A percentile compares a stretch with the other conserved stretches of the same genome.
Evolutionary conservation across 352 stramenopile genomes (phyloP).

Genomic region (Halophytophthora polymorphica): DNA sequence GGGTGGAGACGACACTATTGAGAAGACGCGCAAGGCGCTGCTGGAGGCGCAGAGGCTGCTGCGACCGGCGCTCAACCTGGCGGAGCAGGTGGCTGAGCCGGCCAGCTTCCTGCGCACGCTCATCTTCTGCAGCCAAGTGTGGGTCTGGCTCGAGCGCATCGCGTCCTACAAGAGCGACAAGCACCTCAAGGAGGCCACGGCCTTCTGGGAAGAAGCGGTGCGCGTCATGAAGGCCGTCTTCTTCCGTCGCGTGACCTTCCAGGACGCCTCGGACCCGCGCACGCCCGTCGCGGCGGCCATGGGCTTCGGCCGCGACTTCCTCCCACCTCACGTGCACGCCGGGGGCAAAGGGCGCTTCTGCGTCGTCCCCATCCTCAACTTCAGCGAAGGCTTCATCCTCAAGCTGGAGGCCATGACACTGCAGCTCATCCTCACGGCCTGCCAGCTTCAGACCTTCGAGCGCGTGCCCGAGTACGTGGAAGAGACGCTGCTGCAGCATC

Average conservation of each 20-base stretch:
- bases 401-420: constrained; percentile 66
- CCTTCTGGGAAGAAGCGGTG: constrained; percentile 80
- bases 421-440: constrained; percentile 65
- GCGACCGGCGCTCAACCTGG: constrained; percentile 54
- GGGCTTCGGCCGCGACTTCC: constrained; percentile 28
- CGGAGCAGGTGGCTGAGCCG: constrained; percentile 63
- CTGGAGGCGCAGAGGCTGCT: constrained; percentile 68
- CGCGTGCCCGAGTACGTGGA: constrained; percentile 72
- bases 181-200: constrained; percentile 66
- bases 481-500: constrained; percentile 55
- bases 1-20: constrained; percentile 47
- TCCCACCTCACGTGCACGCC: constrained; percentile 19
- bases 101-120: constrained; percentile 55
- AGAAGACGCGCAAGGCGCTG: constrained; percentile 57
- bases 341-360: constrained; percentile 45
- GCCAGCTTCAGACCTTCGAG: constrained; percentile 80
- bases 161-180: constrained; percentile 77
- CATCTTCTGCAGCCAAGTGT: constrained; percentile 65
- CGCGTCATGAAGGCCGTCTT: constrained; percentile 75
- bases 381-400: constrained; percentile 72
- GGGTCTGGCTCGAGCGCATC: constrained; percentile 75
- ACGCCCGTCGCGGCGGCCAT: constrained; percentile 23
- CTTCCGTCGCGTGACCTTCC: constrained; percentile 71
- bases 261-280: constrained; percentile 34
- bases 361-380: constrained; percentile 80